Evolutionary conservation across 257 asterid species (phyloP), one percentile per base, ranked within the genome.

Genomic region (Solanum rostratum): DNA sequence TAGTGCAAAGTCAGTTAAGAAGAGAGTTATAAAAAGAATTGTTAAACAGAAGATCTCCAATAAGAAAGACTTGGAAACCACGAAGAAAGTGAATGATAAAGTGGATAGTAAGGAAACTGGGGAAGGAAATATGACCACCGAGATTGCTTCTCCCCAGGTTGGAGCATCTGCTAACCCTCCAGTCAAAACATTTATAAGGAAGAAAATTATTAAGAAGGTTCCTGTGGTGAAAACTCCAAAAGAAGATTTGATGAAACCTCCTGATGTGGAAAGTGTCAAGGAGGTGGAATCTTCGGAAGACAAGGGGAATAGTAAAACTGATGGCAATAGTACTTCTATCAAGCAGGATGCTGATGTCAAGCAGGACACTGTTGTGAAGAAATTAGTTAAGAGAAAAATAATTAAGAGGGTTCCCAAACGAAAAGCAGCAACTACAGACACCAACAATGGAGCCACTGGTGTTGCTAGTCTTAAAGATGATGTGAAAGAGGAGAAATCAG

Each of bases 391-490:
- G 90, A 93, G 91, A 87, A 95, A 96, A 92, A 86, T 95, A 45
- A 84, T 96, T 83, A 94, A 88, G 89, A 92, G 92, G 87, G 94
- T 97, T 80, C 90, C 92, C 6, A 95, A 95, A 88, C 90, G 84
- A 88, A 95, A 97, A 88, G 88, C 87, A 59, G 62, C 69, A 63
- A 22, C 92, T 57, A 90, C 84, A 39, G 97, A 88, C 37, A 50
- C 89, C 71, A 81, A 84, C 78, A 73, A 29, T 84, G 91, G 84
- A 88, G 86, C 79, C 76, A 83, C 86, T 66, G 91, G 86, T 79
- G 82, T 55, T 37, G 79, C 81, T 73, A 82, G 65, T 66, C 45
- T 55, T 49, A 87, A 68, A 79, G 93, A 91, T 22, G 91, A 81
- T 27, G 24, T 70, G 81, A 87, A 86, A 83, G 92, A 41, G 46